Evolutionary conservation across 331 rosid species (phyloP), one percentile per base, ranked within the genome.

Genomic region (Prunus yedoensis): DNA sequence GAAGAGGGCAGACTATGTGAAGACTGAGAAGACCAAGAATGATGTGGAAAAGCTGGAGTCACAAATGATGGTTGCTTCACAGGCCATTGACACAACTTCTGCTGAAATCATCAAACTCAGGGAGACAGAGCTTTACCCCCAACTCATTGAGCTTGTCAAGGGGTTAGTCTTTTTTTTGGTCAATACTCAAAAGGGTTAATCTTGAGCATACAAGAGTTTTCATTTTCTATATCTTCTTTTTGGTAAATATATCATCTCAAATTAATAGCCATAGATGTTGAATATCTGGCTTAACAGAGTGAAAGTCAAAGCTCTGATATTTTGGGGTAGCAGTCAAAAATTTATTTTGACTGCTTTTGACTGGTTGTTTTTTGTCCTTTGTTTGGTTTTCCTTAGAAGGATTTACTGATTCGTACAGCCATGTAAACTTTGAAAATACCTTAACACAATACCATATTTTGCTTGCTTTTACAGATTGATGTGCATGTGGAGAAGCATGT

Each of bases 401-500:
- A 69, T 78, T 56, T 68, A 38, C 66, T 54, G 80, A 53, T 27
- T 74, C 25, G 14, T 13, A 60, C 60, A 62, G 77, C 14, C 59
- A 47, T 68, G 82, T 83, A 78, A 76, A 45, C 68, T 27, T 32
- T 38, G 43, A 38, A 38, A 38, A 38, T 38, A 38, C 43, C 43
- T 38, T 38, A 6, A 38, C 43, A 38, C 43, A 38, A 38, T 38
- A 38, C 43, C 18, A 32, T 41, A 50, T 10, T 65, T 70, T 23
- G 50, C 59, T 53, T 74, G 57, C 56, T 54, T 38, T 74, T 80
- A 68, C 89, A 95, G 99, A 71, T 85, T 95, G 85, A 92, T 88
- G 97, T 85, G 98, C 85, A 95, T 92, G 97, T 95, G 99, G 99
- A 88, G 97, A 85, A 86, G 88, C 87, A 95, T 95, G 99, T 95